Conservation (phyloP, 768 basidiomycete species). For the Termitomyces heimii region DNA sequence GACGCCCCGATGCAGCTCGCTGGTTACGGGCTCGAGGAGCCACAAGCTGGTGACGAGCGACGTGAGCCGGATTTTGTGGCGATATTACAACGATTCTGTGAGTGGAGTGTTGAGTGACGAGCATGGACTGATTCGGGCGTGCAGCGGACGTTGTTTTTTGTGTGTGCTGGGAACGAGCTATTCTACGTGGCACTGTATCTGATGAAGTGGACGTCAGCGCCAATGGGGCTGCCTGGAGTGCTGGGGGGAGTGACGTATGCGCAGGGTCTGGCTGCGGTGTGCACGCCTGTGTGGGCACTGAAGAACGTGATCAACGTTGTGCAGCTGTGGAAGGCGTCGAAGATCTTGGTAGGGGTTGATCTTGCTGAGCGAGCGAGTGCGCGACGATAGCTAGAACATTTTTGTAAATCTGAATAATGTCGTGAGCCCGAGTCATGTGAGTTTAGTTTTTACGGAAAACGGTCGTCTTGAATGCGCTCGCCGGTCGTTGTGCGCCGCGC, state of each 20-base stretch:
- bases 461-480: conserved; percentile 26
- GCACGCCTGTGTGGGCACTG: conserved; percentile 59
- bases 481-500: conserved; percentile 32
- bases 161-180: conserved; percentile 93
- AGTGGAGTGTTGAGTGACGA: conserved; percentile 22
- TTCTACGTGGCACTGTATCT: conserved; percentile 96
- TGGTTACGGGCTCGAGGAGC: conserved; percentile 89
- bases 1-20: conserved; percentile 51
- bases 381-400: conserved; percentile 28
- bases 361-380: conserved; percentile 76
- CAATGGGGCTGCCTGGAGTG: conserved; percentile 47
- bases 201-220: conserved; percentile 74
- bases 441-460: conserved; percentile 16
- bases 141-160: conserved; percentile 81
- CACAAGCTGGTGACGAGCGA: conserved; percentile 93
- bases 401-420: too few species aligned
- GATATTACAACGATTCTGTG: conserved; percentile 92
- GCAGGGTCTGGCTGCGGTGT: conserved; percentile 56
- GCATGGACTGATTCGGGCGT: not conserved
- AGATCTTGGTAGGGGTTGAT: conserved; percentile 91
- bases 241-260: conserved; percentile 61
- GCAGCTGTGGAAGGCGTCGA: conserved; percentile 97
- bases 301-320: conserved; percentile 96
- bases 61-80: conserved; percentile 86
- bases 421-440: conserved; percentile 5